These are phyloP conservation scores for Epichloe festucae DNA, from an alignment of 2,329 filamentous ascomycete genomes.

Conservation along the genomic window DNA sequence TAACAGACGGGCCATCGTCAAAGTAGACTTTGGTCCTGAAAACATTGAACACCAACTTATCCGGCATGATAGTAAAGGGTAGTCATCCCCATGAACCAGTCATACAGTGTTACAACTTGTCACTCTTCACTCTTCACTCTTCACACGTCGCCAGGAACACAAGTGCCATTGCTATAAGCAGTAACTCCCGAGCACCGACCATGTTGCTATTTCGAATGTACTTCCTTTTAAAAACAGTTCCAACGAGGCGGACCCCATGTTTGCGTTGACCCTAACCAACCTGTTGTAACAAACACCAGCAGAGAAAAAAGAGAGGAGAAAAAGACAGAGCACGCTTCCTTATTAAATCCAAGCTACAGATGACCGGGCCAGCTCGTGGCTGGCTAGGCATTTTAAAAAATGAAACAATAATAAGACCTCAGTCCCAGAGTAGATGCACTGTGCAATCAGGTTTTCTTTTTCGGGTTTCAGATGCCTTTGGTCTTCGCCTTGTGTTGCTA, in stretches of 20 bases:
- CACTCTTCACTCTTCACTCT: no score
- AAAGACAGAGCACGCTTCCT: not conserved
- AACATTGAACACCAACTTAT: no score
- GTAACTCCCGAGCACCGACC: not conserved
- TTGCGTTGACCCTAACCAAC: not conserved
- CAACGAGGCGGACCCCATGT: not conserved
- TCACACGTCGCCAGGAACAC: no score
- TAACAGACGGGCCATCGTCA: no score
- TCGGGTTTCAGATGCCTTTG: not conserved
- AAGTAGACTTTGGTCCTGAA: no score
- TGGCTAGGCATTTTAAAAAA: not conserved
- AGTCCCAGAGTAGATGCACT: not conserved
- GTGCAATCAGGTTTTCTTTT: not conserved
- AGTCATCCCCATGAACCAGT: no score
- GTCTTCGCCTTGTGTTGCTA: not conserved
- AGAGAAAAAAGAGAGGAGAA: not conserved
- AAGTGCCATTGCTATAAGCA: not conserved
- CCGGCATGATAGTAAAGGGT: no score
- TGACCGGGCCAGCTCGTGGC: not conserved
- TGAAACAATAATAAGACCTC: not conserved
- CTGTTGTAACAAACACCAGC: not conserved
- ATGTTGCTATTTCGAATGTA: not conserved
- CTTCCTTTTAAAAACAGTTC: not conserved
- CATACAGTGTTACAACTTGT: no score
- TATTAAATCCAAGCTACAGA: not conserved